Evolutionary conservation across 2,329 filamentous ascomycete species (phyloP), one percentile per base, ranked within the genome.

Genomic region (Neonectria faginata): DNA sequence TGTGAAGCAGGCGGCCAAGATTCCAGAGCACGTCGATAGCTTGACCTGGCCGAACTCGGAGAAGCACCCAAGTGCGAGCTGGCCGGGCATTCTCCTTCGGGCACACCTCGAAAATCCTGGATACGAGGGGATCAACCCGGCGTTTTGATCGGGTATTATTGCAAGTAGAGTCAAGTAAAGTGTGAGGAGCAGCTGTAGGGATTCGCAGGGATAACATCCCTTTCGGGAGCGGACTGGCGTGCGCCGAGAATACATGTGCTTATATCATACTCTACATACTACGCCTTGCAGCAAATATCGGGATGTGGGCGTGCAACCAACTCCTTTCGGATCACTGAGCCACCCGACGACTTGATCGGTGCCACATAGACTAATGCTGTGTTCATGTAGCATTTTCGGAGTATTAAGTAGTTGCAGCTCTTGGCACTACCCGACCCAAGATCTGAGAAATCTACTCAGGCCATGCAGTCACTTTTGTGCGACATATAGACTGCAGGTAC

Each of bases 21-120:
- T 71, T 18, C 64, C 69, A 12, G 45, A 52, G 5, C 58, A 60
- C 11, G 55, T 70, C 25, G 73, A 76, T 53, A 69, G 64, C 36
- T 29, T 72, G 57, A 76, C 68, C 6, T 76, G 70, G 70, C 67
- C 60, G 12, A 67, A 57, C 39, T 67, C 67, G 22, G 66, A 76
- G 48, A 77, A 77, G 60, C 73, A 75, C 57, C 74, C 75, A 1
- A 59, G 60, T 16, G 73, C 65, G 6, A 76, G 75, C 44, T 77
- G 75, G 75, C 75, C 74, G 16, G 75, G 75, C 11, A 71, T 77
- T n/a, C 51, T 77, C 18, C 67, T 77, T 5, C 62, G 74, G 39
- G 75, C 74, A 25, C 71, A 76, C 44, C 51, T 73, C 33, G 69
- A 77, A 60, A 76, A 77, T 53, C 74, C 74, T 44, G 72, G 56